These are phyloP conservation scores for Cucurbita argyrosperma DNA, from an alignment of 306 rosid genomes.

Conservation along the genomic window DNA sequence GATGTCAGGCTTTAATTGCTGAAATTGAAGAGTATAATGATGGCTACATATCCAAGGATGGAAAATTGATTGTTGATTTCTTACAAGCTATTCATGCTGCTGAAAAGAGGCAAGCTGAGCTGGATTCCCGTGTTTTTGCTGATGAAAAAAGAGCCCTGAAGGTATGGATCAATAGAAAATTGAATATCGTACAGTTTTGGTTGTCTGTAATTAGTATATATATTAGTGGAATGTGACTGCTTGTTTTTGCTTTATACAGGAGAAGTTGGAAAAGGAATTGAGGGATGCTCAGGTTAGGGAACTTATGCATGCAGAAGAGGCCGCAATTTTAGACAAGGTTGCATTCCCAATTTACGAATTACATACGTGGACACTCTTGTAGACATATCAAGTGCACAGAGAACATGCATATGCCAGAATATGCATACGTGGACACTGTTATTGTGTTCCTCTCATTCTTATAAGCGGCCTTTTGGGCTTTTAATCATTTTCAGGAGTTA, in stretches of 20 bases:
- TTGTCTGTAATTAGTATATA: not conserved
- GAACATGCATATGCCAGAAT: not conserved
- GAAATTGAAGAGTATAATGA: constrained; percentile 40
- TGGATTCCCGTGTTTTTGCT: constrained; percentile 48
- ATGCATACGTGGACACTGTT: not conserved
- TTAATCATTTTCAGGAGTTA: constrained; percentile 40
- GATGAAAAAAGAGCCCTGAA: constrained; percentile 66
- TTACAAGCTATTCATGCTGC: constrained; percentile 85
- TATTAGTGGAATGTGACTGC: not conserved
- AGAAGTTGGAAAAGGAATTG: constrained; percentile 62
- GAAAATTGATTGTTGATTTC: constrained; percentile 69
- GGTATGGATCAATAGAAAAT: constrained; percentile 21
- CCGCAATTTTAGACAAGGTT: constrained; percentile 86
- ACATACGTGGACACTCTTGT: not conserved
- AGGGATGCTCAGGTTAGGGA: constrained; percentile 88
- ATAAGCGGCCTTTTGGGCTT: not conserved
- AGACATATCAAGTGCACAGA: not conserved
- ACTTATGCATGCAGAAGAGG: constrained; percentile 86
- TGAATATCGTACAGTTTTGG: not conserved
- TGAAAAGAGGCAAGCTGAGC: constrained; percentile 70
- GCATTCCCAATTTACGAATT: not conserved
- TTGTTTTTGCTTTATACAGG: constrained; percentile 25
- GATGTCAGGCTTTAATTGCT: constrained; percentile 33
- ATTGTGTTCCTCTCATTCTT: not conserved
- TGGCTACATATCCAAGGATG: constrained; percentile 64